Evolutionary conservation across 257 asterid genomes (phyloP).

Genomic region (Nyctanthes arbortristis): DNA sequence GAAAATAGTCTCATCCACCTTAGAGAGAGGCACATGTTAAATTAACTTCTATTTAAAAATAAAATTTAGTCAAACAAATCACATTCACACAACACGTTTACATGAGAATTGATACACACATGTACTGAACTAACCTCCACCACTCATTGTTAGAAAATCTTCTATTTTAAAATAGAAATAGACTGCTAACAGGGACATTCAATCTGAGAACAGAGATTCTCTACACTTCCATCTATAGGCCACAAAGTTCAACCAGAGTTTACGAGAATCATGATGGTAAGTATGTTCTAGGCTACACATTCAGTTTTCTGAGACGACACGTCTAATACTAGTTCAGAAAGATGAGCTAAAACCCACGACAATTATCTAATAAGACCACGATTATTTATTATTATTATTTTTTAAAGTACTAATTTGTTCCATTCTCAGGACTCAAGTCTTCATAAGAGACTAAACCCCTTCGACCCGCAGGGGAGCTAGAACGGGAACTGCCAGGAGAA

Average conservation of each 20-base stretch:
- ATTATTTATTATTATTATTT: too few relatives aligned
- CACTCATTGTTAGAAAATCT: too few relatives aligned
- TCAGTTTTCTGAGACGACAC: not conserved
- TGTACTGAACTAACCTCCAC: too few relatives aligned
- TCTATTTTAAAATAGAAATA: too few relatives aligned
- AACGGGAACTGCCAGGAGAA: constrained; percentile 42
- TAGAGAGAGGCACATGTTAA: too few relatives aligned
- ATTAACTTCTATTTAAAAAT: too few relatives aligned
- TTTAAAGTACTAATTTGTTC: constrained; percentile 29
- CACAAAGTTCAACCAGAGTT: not conserved
- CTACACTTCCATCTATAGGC: not conserved
- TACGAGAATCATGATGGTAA: not conserved
- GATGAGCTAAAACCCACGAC: not conserved
- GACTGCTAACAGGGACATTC: too few relatives aligned
- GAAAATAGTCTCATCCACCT: too few relatives aligned
- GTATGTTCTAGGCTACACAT: not conserved
- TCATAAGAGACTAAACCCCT: constrained; percentile 82
- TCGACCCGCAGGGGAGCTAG: constrained; percentile 60
- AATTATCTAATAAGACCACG: constrained; percentile 1
- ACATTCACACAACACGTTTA: too few relatives aligned
- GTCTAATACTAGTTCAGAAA: not conserved
- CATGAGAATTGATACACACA: too few relatives aligned
- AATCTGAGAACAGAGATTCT: too few relatives aligned
- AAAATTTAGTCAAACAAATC: too few relatives aligned
- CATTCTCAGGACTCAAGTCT: constrained; percentile 66